Evolutionary conservation across 2,329 filamentous ascomycete species (phyloP).

Genomic region (Fusarium armeniacum): DNA sequence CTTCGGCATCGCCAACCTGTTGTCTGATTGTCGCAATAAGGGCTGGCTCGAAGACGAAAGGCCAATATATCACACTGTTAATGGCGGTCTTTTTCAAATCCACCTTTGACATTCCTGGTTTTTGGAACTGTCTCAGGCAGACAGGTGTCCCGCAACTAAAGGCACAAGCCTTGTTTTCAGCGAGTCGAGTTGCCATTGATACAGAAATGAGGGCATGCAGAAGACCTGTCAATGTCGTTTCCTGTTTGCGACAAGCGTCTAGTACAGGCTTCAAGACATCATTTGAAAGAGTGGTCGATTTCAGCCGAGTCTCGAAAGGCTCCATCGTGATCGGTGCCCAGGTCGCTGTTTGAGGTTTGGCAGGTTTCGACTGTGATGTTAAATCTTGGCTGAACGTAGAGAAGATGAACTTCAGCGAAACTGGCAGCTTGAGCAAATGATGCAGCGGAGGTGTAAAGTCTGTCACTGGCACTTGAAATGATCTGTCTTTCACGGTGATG

Average conservation of each 20-base stretch:
- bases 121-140: conserved; percentile 19
- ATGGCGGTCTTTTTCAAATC: conserved; percentile 14
- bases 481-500: not conserved
- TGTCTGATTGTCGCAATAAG: conserved; percentile 7
- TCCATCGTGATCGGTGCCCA: conserved; percentile 24
- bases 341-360: not conserved
- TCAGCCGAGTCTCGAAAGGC: not conserved
- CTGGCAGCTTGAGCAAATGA: conserved; percentile 6
- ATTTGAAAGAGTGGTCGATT: not conserved
- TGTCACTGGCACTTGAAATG: conserved; percentile 4
- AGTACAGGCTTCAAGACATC: not conserved
- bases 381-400: not conserved
- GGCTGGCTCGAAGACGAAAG: not conserved
- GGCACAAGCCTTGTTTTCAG: not conserved
- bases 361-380: not conserved
- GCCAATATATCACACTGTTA: conserved; percentile 19
- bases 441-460: conserved; percentile 17
- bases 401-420: not conserved
- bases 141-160: conserved; percentile 24
- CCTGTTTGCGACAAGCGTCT: conserved; percentile 1
- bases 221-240: conserved; percentile 23
- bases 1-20: not conserved
- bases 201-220: conserved; percentile 9
- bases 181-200: conserved; percentile 15
- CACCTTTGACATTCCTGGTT: not conserved